These are phyloP conservation scores for Artemisia tridentata DNA, from an alignment of 129 eudicot species.

Conservation along the genomic window DNA sequence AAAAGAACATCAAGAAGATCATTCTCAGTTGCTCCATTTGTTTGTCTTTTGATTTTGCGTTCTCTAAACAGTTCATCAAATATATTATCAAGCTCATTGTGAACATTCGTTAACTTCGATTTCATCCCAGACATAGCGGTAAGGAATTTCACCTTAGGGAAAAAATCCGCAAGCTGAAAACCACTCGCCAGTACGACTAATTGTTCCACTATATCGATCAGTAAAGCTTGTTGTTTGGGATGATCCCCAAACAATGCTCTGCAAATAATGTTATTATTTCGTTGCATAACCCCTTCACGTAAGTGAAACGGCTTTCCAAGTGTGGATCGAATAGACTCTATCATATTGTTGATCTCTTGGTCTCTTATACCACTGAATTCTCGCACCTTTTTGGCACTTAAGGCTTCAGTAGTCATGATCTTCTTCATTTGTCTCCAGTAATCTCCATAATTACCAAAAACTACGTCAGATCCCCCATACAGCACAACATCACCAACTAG, in stretches of 20 bases:
- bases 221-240: slow-evolving; percentile 9
- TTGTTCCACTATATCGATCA: slow-evolving; percentile 8
- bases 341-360: not conserved
- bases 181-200: not conserved
- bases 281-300: not conserved
- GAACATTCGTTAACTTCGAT: slow-evolving; percentile 13
- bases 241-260: not conserved
- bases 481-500: not conserved
- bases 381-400: slow-evolving; percentile 22
- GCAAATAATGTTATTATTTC: slow-evolving; percentile 11
- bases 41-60: not conserved
- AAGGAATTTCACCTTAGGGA: slow-evolving; percentile 5
- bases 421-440: slow-evolving; percentile 26
- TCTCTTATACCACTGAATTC: slow-evolving; percentile 13
- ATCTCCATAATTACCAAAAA: not conserved
- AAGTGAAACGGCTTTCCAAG: not conserved
- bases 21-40: not conserved
- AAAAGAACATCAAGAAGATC: slow-evolving; percentile 25
- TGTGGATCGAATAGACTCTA: not conserved
- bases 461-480: slow-evolving; percentile 7
- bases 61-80: slow-evolving; percentile 23
- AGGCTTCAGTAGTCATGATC: slow-evolving; percentile 8
- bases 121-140: slow-evolving; percentile 2
- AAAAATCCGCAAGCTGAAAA: slow-evolving; percentile 15
- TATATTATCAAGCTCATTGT: slow-evolving; percentile 16